phyloP scores from a whole-genome alignment of 768 basidiomycete species.

The Tylopilus subfusipes region DNA sequence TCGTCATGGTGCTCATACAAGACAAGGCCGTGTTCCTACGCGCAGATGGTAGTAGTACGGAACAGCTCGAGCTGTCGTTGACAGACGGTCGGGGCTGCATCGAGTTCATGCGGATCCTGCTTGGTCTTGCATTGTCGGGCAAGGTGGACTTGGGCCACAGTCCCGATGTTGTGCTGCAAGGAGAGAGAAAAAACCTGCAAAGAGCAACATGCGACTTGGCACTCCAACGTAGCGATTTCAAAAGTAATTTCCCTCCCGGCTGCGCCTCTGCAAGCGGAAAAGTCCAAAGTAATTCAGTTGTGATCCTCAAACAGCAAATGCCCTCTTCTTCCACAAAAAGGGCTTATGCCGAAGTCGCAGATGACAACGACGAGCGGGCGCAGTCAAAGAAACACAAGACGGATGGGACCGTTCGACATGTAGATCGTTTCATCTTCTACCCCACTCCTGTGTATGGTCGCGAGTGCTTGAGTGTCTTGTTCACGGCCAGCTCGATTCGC shows the following conservation, averaged over 20 bases:
- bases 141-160: constrained; percentile 4
- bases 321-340: background rate
- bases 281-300: background rate
- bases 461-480: constrained; percentile 4
- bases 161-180: background rate
- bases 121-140: constrained; percentile 12
- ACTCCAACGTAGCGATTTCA: background rate
- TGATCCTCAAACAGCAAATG: background rate
- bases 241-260: too few relatives aligned
- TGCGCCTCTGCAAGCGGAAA: background rate
- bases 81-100: constrained; percentile 7
- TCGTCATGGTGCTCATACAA: constrained; percentile 1
- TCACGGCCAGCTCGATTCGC: constrained; percentile 9
- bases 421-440: background rate
- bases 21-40: constrained; percentile 1
- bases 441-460: constrained; percentile 4
- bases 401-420: fast-evolving
- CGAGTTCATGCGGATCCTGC: constrained; percentile 11
- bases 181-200: background rate
- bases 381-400: background rate
- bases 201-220: background rate
- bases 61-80: constrained; percentile 4
- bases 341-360: background rate
- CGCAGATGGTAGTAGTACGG: constrained; percentile 7
- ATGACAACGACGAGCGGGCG: background rate